These are phyloP conservation scores for Penicillium parvum DNA, from an alignment of 495 filamentous ascomycete genomes.

Conservation along the genomic window DNA sequence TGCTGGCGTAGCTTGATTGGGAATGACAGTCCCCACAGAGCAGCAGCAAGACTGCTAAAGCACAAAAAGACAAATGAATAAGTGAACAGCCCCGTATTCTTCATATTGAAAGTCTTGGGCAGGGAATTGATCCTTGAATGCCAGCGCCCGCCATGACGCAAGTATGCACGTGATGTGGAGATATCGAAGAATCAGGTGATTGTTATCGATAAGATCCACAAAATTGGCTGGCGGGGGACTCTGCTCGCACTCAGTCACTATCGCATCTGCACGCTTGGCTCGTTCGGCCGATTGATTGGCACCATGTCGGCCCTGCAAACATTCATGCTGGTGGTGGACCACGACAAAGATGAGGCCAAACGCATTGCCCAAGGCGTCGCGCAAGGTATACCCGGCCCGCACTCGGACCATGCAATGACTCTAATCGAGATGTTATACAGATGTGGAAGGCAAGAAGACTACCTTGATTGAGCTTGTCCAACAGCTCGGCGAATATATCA, in stretches of 20 bases:
- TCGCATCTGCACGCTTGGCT: constrained; percentile 10
- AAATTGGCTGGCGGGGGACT: constrained; percentile 21
- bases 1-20: constrained; percentile 7
- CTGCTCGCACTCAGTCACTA: constrained; percentile 8
- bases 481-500: constrained; percentile 64
- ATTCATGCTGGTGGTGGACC: constrained; percentile 62
- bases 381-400: constrained; percentile 42
- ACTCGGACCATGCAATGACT: constrained; percentile 8
- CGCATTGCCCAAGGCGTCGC: constrained; percentile 56
- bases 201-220: constrained; percentile 24
- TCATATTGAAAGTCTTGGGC: constrained; percentile 16
- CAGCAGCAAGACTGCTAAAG: constrained; percentile 7
- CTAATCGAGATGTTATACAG: constrained; percentile 32
- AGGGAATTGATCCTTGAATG: constrained; percentile 9
- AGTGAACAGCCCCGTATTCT: constrained; percentile 5
- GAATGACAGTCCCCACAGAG: constrained; percentile 13
- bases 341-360: constrained; percentile 56
- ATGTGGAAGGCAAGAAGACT: constrained; percentile 56
- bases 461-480: constrained; percentile 65
- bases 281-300: constrained; percentile 18
- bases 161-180: constrained; percentile 22
- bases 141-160: constrained; percentile 21
- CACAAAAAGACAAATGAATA: constrained; percentile 13
- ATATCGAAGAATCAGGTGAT: constrained; percentile 16
- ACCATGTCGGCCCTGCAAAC: constrained; percentile 60